Evolutionary conservation across 495 filamentous ascomycete genomes (phyloP).

Genomic region (Aspergillus asperescens): DNA sequence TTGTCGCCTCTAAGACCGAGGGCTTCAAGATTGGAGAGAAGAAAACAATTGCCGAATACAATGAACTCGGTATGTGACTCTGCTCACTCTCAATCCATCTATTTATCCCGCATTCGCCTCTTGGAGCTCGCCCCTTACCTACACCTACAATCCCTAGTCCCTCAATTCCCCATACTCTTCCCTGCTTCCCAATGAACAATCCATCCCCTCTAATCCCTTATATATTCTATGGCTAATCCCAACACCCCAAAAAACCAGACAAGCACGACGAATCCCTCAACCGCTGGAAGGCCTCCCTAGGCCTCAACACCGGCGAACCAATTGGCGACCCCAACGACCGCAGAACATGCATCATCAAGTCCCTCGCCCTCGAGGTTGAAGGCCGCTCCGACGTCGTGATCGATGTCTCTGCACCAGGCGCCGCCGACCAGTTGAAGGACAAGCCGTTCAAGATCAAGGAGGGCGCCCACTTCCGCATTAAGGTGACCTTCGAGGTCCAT

Average conservation of each 20-base stretch:
- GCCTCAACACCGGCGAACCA: constrained; percentile 63
- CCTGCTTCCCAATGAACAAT: too few relatives aligned
- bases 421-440: constrained; percentile 67
- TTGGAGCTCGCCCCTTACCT: constrained; percentile 3
- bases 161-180: too few relatives aligned
- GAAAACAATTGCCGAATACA: constrained; percentile 91
- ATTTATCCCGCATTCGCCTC: neutral
- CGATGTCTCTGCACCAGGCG: constrained; percentile 62
- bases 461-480: constrained; percentile 86
- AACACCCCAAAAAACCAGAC: constrained; percentile 31
- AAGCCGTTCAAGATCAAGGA: constrained; percentile 97
- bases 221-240: neutral
- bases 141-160: neutral
- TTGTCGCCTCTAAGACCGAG: constrained; percentile 77
- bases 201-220: too few relatives aligned
- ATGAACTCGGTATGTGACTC: constrained; percentile 71
- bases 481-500: constrained; percentile 87
- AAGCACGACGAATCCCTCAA: constrained; percentile 85
- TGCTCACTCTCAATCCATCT: neutral
- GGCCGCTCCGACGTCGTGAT: constrained; percentile 80
- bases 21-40: constrained; percentile 98
- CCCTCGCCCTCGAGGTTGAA: constrained; percentile 73
- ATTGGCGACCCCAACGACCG: constrained; percentile 67
- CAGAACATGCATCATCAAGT: constrained; percentile 81
- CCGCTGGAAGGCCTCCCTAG: constrained; percentile 94